Base-by-base conservation (phyloP, 2,329 filamentous ascomycete genomes). In the Huntiella moniliformis region DNA sequence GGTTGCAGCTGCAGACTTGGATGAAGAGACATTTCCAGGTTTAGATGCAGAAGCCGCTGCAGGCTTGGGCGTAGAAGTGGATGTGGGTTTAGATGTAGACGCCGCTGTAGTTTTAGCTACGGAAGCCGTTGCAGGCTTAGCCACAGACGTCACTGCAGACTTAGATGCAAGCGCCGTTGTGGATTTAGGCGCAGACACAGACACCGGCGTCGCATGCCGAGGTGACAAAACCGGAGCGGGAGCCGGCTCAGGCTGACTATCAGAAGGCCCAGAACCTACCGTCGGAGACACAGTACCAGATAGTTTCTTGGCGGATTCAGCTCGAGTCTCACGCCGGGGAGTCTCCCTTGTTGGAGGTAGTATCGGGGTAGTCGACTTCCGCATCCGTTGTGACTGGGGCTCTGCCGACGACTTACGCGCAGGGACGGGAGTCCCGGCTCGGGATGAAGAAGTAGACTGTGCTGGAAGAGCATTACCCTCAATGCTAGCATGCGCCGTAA, bases 301-400 rank as follows among this genome's bases (percentile, higher is more conserved):
- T 18, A 36, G 47, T 22, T 51, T 52, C 55, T 69, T 66, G 4
- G 59, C 61, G 13, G 57, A 57, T 28, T 65, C 63, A 41, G 58
- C 66, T 15, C 67, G 60, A 10, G 66, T 69, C 54, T 70, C 67
- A 48, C 67, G 58, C 55, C 63, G 65, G 15, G 57, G 53, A 4
- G 59, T 44, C 16, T 61, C 57, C 13, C 57, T 55, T 31, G 52
- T 49, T 7, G 61, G 60, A 16, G 61, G 60, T 11, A 58, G 56
- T 37, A 63, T 62, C 15, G 61, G 61, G 1, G 61, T 62, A 18
- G 56, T 53, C 1, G 52, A 53, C 28, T 54, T 49, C 10, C 37
- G 42, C n/a, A 13, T 18, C 22, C 22, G 22, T 15, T 39, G 39
- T 28, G 8, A 15, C 4, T 13, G n/a, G 5, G 40, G 37, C 33